Evolutionary conservation across 2,329 filamentous ascomycete genomes (phyloP), one percentile per base, ranked within the genome.

Genomic region (Aspergillus unguis): DNA sequence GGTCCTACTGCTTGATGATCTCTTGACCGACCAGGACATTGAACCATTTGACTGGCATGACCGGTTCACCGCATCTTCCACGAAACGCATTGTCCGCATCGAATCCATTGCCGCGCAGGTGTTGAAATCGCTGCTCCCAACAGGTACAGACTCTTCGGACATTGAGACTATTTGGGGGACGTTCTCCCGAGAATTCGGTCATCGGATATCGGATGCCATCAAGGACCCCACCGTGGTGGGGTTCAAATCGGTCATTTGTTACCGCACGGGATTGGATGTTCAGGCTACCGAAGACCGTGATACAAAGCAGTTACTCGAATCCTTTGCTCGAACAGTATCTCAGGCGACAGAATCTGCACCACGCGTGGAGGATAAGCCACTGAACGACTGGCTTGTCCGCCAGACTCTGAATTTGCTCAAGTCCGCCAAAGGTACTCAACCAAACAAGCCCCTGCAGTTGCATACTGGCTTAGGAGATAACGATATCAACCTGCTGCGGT

Each of bases 221-320:
- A 73, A 77, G 0, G 85, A 94, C 63, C 73, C 81, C 0, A 79
- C 85, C 17, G 85, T 95, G 2, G 88, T 83, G 1, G 90, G 82
- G 2, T 95, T 95, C 79, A 94, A 95, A 69, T 88, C 85, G 1
- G 84, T 92, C 44, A 83, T 95, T 50, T 92, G 89, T 71, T 94
- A 94, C 67, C 81, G 89, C 10, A 88, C 85, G 0, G 90, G 90
- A 0, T 75, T 92, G 5, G 80, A 82, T 36, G 76, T 92, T 11
- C 72, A 80, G n/a, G 65, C 77, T 6, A 72, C 79, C 48, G 67
- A 77, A 1, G 73, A 76, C 1, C 74, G 74, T 8, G 65, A 72
- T 26, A 72, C 51, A 9, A 40, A 49, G 4, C 17, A 71, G 0
- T 35, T 68, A 6, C 60, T 65, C 23, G 58, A 61, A 26, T 63